A percentile compares a stretch with the other conserved stretches of the same genome.
Evolutionary conservation across 495 filamentous ascomycete genomes (phyloP).

Genomic region (Hypoxylon cercidicola): DNA sequence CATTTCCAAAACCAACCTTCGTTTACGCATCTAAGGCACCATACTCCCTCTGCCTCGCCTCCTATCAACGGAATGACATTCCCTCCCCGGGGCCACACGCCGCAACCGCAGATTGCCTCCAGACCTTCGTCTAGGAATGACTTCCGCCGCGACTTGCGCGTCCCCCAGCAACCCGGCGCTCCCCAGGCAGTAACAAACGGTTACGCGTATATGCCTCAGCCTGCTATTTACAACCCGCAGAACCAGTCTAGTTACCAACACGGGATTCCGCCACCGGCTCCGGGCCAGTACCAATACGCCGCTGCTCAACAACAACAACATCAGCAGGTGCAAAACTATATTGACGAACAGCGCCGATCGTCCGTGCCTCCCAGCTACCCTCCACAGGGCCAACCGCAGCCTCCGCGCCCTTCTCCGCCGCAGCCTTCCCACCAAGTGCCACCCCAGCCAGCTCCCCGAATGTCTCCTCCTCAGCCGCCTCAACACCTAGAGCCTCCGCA

Average conservation of each 20-base stretch:
- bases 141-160: constrained; percentile 75
- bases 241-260: constrained; percentile 59
- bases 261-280: constrained; percentile 61
- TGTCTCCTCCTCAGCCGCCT: constrained; percentile 49
- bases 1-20: constrained; percentile 79
- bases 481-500: constrained; percentile 58
- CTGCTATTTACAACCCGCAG: constrained; percentile 85
- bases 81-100: constrained; percentile 76
- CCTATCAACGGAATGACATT: constrained; percentile 86
- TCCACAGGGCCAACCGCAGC: constrained; percentile 37
- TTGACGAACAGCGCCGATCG: constrained; percentile 73
- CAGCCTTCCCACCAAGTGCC: constrained; percentile 57
- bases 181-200: constrained; percentile 73
- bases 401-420: constrained; percentile 49
- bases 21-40: constrained; percentile 82
- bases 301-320: constrained; percentile 44
- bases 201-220: constrained; percentile 85
- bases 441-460: constrained; percentile 63
- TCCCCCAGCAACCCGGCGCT: constrained; percentile 68
- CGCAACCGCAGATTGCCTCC: constrained; percentile 78
- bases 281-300: constrained; percentile 61
- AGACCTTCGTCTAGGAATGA: constrained; percentile 86
- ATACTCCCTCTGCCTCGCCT: constrained; percentile 87
- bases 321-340: constrained; percentile 66
- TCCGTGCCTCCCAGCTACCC: constrained; percentile 69